Evolutionary conservation across 768 basidiomycete genomes (phyloP).

Genomic region (Phaeolepiota aurea): DNA sequence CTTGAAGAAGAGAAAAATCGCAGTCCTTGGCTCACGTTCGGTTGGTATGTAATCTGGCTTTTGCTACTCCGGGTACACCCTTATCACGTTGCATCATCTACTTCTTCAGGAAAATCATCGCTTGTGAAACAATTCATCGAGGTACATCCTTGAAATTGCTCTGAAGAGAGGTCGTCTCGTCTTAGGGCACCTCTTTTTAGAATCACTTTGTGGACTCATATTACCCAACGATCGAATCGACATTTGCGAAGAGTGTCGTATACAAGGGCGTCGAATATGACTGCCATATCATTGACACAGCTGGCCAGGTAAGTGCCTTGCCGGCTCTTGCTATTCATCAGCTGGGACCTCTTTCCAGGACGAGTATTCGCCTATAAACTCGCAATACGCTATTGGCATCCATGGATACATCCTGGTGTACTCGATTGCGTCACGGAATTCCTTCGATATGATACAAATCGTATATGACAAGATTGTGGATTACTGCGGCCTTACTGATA

Average conservation of each 20-base stretch:
- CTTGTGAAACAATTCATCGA: slow-evolving; percentile 92
- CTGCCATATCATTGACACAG: slow-evolving; percentile 97
- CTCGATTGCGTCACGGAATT: slow-evolving; percentile 80
- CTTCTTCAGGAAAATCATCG: slow-evolving; percentile 80
- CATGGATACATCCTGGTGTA: slow-evolving; percentile 98
- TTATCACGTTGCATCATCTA: not conserved
- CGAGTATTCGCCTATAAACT: slow-evolving; percentile 90
- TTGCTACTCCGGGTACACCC: not conserved
- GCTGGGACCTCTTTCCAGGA: slow-evolving; percentile 42
- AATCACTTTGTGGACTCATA: slow-evolving; percentile 87
- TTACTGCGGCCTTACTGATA: slow-evolving; percentile 77
- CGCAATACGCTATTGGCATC: slow-evolving; percentile 92
- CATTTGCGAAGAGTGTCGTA: slow-evolving; percentile 75
- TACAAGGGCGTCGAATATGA: slow-evolving; percentile 90
- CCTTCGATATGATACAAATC: slow-evolving; percentile 92
- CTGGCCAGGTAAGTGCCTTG: slow-evolving; percentile 72
- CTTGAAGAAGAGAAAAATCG: slow-evolving; percentile 82
- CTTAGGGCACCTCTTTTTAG: slow-evolving; percentile 13
- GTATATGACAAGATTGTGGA: slow-evolving; percentile 95
- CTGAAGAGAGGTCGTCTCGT: slow-evolving; percentile 7
- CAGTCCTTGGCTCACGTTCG: slow-evolving; percentile 81
- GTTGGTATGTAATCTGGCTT: slow-evolving; percentile 53
- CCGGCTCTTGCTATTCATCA: not conserved
- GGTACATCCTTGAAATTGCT: slow-evolving; percentile 13
- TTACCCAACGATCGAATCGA: slow-evolving; percentile 92